A percentile compares a stretch with the other conserved stretches of the same genome.
phyloP scores from a whole-genome alignment of 75 land plant genomes.

The Isoetes taiwanensis region DNA sequence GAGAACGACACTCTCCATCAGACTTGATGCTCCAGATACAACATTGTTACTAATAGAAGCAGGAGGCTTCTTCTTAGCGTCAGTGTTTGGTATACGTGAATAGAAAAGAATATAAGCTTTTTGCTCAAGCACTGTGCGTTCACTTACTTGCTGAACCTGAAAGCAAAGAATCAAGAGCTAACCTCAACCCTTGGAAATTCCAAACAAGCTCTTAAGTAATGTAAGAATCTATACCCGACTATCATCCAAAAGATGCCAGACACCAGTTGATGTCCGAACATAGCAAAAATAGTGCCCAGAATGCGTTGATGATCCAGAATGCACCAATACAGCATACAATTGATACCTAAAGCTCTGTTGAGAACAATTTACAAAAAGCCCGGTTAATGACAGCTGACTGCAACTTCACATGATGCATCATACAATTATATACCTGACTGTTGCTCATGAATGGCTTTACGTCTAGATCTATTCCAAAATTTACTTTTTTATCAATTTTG shows the following conservation, averaged over 20 bases:
- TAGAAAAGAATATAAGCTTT: slow-evolving; percentile 93
- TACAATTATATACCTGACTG: slow-evolving; percentile 26
- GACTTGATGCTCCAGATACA: too few relatives aligned
- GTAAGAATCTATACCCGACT: slow-evolving; percentile 45
- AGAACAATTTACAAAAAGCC: not conserved
- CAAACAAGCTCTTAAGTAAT: too few relatives aligned
- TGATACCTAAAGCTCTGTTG: slow-evolving; percentile 40
- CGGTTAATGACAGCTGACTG: not conserved
- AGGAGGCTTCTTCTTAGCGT: too few relatives aligned
- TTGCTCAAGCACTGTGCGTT: slow-evolving; percentile 57
- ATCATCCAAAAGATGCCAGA: slow-evolving; percentile 65
- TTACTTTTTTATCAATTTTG: slow-evolving; percentile 56
- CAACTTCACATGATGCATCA: not conserved
- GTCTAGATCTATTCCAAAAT: slow-evolving; percentile 43
- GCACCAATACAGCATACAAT: slow-evolving; percentile 67
- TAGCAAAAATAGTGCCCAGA: slow-evolving; percentile 67
- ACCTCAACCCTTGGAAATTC: too few relatives aligned
- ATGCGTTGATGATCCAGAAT: slow-evolving; percentile 44
- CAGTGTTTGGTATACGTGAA: too few relatives aligned
- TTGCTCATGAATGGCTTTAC: slow-evolving; percentile 54
- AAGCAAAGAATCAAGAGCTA: not conserved
- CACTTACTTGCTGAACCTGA: slow-evolving; percentile 76
- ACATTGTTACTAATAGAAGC: too few relatives aligned
- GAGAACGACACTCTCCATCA: too few relatives aligned
- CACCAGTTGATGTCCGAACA: slow-evolving; percentile 38